phyloP scores from a whole-genome alignment of 306 rosid species.

The Castanea sativa region DNA sequence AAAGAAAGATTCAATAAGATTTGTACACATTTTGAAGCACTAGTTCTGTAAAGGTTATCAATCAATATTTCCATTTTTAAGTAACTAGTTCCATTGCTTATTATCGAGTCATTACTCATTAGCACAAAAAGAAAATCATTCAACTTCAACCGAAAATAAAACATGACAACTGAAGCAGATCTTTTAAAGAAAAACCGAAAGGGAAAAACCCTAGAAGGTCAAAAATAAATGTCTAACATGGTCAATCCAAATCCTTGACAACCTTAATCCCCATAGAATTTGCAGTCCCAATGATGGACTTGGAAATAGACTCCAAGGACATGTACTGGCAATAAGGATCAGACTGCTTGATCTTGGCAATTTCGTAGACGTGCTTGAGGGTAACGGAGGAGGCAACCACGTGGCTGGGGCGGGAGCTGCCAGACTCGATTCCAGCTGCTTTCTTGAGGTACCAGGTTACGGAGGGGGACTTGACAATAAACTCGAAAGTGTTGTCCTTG shows the following conservation, averaged over 20 bases:
- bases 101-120: neutral
- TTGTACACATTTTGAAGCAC: neutral
- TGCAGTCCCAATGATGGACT: slow-evolving; percentile 78
- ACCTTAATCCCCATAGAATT: slow-evolving; percentile 76
- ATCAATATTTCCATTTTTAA: neutral
- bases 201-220: neutral
- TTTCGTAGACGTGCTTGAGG: slow-evolving; percentile 72
- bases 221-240: neutral
- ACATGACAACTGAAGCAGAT: neutral
- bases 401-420: slow-evolving; percentile 73
- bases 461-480: slow-evolving; percentile 69
- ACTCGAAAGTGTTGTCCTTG: slow-evolving; percentile 90
- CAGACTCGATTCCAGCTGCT: slow-evolving; percentile 71
- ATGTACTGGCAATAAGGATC: slow-evolving; percentile 71
- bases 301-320: slow-evolving; percentile 72
- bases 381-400: slow-evolving; percentile 60
- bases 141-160: neutral
- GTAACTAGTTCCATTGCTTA: neutral
- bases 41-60: neutral
- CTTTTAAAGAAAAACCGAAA: neutral
- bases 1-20: neutral
- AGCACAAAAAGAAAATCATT: neutral
- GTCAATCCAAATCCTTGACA: slow-evolving; percentile 67
- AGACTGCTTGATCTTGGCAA: slow-evolving; percentile 75
- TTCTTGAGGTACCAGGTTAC: slow-evolving; percentile 84